These are phyloP conservation scores for Acer campestre DNA, from an alignment of 345 rosid species.

Conservation along the genomic window DNA sequence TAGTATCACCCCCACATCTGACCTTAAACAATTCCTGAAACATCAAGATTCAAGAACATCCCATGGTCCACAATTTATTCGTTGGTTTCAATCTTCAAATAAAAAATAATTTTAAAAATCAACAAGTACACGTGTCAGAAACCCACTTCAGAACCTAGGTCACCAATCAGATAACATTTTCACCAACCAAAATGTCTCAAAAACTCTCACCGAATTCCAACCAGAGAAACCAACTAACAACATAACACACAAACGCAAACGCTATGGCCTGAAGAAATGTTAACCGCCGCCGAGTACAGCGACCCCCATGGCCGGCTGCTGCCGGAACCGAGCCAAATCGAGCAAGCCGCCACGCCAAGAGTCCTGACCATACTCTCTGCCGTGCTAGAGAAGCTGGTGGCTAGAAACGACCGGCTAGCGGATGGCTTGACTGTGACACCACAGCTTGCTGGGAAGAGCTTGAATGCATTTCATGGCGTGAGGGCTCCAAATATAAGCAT, in stretches of 20 bases:
- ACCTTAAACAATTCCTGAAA: neutral
- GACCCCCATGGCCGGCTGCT: conserved; percentile 26
- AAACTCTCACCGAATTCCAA: neutral
- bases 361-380: conserved; percentile 67
- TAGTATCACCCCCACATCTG: no score
- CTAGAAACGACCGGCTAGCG: conserved; percentile 63
- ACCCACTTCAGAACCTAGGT: neutral
- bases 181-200: conserved; percentile 22
- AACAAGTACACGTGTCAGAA: conserved; percentile 34
- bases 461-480: conserved; percentile 75
- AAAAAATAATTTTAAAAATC: no score
- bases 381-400: conserved; percentile 74
- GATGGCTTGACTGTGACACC: conserved; percentile 22
- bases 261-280: conserved; percentile 46
- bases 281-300: conserved; percentile 31
- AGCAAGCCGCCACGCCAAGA: conserved; percentile 51
- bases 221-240: neutral
- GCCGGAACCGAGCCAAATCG: conserved; percentile 40
- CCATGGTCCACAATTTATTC: neutral
- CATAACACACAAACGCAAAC: neutral
- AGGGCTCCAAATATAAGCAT: conserved; percentile 81
- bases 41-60: neutral
- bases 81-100: neutral
- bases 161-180: conserved; percentile 7
- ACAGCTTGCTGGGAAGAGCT: conserved; percentile 47